These are phyloP conservation scores for Aureobasidium subglaciale DNA, from an alignment of 2,329 filamentous ascomycete genomes.

Conservation along the genomic window DNA sequence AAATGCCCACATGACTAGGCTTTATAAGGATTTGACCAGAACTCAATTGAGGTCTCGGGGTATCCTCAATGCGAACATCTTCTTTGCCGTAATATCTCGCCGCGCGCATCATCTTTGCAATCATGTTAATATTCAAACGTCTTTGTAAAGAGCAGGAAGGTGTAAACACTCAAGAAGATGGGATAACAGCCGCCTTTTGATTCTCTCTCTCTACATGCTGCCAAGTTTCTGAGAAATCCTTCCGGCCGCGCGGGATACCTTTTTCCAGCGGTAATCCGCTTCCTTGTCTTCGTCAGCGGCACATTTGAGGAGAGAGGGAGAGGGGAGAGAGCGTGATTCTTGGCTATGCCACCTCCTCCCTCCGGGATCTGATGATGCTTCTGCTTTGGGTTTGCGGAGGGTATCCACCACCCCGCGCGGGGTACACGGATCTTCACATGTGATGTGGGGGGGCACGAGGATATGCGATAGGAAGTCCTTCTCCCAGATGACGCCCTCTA, in stretches of 20 bases:
- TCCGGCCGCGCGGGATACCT: slow-evolving; percentile 2
- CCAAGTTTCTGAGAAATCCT: neutral
- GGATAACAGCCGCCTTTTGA: neutral
- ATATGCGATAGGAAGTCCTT: too few species aligned
- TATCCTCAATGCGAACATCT: slow-evolving; percentile 48
- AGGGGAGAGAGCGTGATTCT: neutral
- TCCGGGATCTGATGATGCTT: too few species aligned
- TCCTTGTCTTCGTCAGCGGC: too few species aligned
- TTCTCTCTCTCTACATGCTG: neutral
- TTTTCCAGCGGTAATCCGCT: too few species aligned
- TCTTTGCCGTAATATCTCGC: slow-evolving; percentile 49
- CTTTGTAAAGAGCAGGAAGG: neutral
- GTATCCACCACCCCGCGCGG: too few species aligned
- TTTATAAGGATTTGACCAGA: slow-evolving; percentile 41
- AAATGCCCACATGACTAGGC: slow-evolving; percentile 4
- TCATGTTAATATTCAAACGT: neutral
- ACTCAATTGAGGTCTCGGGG: slow-evolving; percentile 41
- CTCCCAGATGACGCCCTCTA: too few species aligned
- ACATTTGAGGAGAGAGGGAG: neutral
- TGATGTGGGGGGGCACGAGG: too few species aligned
- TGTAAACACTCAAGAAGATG: neutral
- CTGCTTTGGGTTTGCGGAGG: too few species aligned
- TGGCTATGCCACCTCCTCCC: too few species aligned
- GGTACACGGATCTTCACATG: too few species aligned
- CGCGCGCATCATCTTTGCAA: slow-evolving; percentile 40